Evolutionary conservation across 164 flowering plant species (phyloP).

Genomic region (Vitis amurensis): DNA sequence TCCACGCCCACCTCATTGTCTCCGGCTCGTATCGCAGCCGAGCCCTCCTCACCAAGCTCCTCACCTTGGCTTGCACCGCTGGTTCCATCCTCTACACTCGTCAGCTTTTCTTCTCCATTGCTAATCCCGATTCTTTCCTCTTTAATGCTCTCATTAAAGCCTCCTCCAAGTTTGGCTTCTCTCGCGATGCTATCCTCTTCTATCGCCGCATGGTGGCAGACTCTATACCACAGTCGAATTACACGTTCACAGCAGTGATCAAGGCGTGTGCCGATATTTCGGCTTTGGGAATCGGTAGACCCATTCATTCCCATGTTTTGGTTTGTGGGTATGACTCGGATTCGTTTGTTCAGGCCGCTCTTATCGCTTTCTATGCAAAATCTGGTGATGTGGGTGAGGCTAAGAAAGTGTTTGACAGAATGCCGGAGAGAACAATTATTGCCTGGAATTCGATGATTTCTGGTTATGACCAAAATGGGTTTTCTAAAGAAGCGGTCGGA

Average conservation of each 20-base stretch:
- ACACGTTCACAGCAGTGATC: conserved; percentile 59
- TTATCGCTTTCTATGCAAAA: conserved; percentile 55
- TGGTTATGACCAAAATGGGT: conserved; percentile 72
- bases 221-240: conserved; percentile 33
- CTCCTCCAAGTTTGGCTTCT: conserved; percentile 38
- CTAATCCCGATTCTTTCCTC: conserved; percentile 64
- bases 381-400: conserved; percentile 45
- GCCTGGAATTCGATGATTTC: conserved; percentile 84
- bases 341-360: conserved; percentile 54
- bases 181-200: conserved; percentile 44
- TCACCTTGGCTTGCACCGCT: conserved; percentile 50
- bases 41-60: conserved; percentile 68
- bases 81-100: conserved; percentile 54
- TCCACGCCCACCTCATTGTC: conserved; percentile 55
- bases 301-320: conserved; percentile 52
- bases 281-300: conserved; percentile 32
- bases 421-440: conserved; percentile 48
- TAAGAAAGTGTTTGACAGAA: conserved; percentile 66
- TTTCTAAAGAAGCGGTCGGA: conserved; percentile 47
- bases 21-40: conserved; percentile 45
- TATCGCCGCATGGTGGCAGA: conserved; percentile 44
- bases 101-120: conserved; percentile 41
- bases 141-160: conserved; percentile 57
- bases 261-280: conserved; percentile 55
- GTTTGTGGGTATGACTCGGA: conserved; percentile 53